These are phyloP conservation scores for Ophiostoma himal-ulmi DNA, from an alignment of 2,329 filamentous ascomycete species.

Conservation along the genomic window DNA sequence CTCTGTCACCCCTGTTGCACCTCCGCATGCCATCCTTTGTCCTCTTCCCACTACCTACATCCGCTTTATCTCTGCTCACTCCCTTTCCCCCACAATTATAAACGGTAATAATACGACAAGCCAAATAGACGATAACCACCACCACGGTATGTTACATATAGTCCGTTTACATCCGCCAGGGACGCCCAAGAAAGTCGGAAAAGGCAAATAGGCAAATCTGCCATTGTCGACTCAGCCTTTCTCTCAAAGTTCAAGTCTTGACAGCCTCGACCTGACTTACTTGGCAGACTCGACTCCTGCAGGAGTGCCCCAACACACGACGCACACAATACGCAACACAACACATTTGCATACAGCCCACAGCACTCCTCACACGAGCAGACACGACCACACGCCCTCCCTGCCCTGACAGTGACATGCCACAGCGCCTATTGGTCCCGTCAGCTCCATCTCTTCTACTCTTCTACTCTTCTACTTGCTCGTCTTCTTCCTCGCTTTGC, in stretches of 20 bases:
- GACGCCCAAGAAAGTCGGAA: neutral
- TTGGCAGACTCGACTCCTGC: neutral
- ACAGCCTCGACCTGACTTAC: neutral
- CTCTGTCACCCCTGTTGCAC: neutral
- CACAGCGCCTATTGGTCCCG: neutral
- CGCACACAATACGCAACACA: neutral
- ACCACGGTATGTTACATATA: constrained; percentile 10
- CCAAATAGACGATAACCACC: constrained; percentile 2
- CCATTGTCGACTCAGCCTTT: neutral
- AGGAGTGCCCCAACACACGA: neutral
- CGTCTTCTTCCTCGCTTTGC: neutral
- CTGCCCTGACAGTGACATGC: neutral
- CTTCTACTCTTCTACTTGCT: neutral
- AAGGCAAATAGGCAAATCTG: neutral
- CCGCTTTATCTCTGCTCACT: constrained; percentile 14
- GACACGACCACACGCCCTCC: neutral
- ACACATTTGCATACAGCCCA: too few species aligned
- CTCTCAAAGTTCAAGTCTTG: neutral
- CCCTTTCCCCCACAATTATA: constrained; percentile 14
- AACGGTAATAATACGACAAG: constrained; percentile 8
- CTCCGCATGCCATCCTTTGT: constrained; percentile 16
- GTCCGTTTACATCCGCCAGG: constrained; percentile 3
- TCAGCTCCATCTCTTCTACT: neutral
- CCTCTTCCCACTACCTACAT: neutral
- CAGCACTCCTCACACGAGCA: too few species aligned